phyloP scores from a whole-genome alignment of 1,284 basidiomycete species.

The Ganoderma boninense region DNA sequence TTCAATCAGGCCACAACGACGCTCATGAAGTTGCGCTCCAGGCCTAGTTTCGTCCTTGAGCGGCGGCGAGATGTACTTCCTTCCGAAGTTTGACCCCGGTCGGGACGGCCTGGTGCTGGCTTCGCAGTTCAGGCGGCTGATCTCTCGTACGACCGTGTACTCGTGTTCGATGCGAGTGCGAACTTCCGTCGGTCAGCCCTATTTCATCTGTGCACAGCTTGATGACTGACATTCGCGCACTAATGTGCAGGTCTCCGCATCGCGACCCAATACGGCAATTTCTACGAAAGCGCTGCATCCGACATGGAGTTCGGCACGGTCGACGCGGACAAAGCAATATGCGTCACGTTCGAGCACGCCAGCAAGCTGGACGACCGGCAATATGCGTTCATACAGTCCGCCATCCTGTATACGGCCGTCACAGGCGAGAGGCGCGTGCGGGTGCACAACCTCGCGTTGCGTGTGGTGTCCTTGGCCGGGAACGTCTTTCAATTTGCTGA shows the following conservation, averaged over 20 bases:
- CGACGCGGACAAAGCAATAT: slow-evolving; percentile 85
- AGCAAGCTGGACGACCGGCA: slow-evolving; percentile 78
- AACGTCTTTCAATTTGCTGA: slow-evolving; percentile 96
- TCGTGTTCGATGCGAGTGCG: slow-evolving; percentile 87
- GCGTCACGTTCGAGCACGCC: slow-evolving; percentile 71
- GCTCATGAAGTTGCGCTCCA: slow-evolving; percentile 36
- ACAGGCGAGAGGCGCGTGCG: slow-evolving; percentile 88
- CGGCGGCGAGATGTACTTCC: slow-evolving; percentile 95
- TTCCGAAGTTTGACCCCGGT: slow-evolving; percentile 85
- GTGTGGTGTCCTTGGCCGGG: slow-evolving; percentile 84
- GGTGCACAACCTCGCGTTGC: slow-evolving; percentile 86
- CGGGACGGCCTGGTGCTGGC: slow-evolving; percentile 76
- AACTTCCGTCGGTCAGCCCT: slow-evolving; percentile 79
- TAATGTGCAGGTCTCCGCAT: slow-evolving; percentile 72
- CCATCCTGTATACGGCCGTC: slow-evolving; percentile 87
- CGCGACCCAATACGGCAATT: slow-evolving; percentile 82
- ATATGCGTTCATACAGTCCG: slow-evolving; percentile 90
- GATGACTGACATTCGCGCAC: neutral
- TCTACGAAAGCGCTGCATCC: slow-evolving; percentile 77
- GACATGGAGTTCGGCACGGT: slow-evolving; percentile 86
- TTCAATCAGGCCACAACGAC: neutral
- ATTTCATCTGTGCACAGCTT: too few species aligned
- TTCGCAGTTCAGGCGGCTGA: slow-evolving; percentile 78
- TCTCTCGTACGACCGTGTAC: slow-evolving; percentile 82
- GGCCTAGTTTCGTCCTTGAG: slow-evolving; percentile 77